Evolutionary conservation across 1,139 yeast species (phyloP).

Genomic region (Taphrina sp.): DNA sequence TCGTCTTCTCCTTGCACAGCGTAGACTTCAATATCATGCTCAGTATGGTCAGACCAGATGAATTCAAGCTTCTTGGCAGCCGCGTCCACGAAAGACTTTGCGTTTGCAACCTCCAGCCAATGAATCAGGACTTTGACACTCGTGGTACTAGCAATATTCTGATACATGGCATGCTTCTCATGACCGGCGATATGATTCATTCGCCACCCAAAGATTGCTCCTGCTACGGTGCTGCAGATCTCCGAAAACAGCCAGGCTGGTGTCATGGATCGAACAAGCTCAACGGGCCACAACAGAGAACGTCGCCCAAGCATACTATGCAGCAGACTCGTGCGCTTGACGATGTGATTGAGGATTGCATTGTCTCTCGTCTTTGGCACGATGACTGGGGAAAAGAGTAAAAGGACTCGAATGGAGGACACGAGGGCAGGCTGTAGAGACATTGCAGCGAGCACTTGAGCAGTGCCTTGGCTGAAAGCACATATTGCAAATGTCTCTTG

Average conservation of each 20-base stretch:
- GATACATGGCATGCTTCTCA: not conserved
- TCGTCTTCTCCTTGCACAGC: not conserved
- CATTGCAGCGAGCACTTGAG: not conserved
- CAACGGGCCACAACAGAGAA: not conserved
- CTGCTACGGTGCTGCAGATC: not conserved
- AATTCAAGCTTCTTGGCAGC: not conserved
- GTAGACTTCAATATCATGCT: not conserved
- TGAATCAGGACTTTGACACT: conserved; percentile 1
- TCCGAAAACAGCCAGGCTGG: not conserved
- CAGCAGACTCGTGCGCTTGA: not conserved
- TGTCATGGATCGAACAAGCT: not conserved
- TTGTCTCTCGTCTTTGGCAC: not conserved
- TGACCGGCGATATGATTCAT: not conserved
- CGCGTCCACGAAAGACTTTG: not conserved
- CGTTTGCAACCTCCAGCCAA: not conserved
- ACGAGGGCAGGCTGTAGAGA: not conserved
- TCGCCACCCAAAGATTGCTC: not conserved
- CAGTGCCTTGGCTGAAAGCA: conserved; percentile 3
- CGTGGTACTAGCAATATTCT: conserved; percentile 1
- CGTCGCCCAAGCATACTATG: not conserved
- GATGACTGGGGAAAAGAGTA: not conserved
- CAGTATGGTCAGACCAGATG: not conserved
- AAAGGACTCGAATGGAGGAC: not conserved
- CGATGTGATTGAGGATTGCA: not conserved
- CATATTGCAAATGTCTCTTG: not conserved